A percentile compares a stretch with the other conserved stretches of the same genome.
phyloP scores from a whole-genome alignment of 2,329 filamentous ascomycete species.

The Fusarium sp. region DNA sequence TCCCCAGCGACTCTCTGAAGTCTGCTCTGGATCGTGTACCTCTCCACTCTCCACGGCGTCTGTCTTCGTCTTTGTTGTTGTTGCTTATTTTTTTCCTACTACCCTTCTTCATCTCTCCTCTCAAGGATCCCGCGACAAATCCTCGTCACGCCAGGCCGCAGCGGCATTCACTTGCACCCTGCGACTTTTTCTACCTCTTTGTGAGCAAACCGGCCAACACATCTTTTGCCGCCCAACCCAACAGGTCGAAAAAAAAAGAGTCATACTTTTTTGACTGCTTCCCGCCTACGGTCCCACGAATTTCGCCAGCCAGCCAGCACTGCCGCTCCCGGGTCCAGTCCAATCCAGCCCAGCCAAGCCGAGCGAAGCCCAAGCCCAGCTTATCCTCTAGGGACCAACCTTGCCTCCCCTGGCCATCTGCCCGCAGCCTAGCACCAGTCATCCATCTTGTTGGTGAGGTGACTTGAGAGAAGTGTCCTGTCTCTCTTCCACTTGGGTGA shows the following conservation, averaged over 20 bases:
- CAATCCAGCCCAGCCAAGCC: constrained; percentile 36
- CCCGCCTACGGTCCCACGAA: constrained; percentile 24
- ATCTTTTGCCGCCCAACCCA: constrained; percentile 34
- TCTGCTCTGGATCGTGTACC: constrained; percentile 61
- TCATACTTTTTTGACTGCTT: constrained; percentile 6
- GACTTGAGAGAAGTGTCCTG: constrained; percentile 39
- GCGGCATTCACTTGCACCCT: constrained; percentile 67
- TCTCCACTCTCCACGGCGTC: constrained; percentile 55
- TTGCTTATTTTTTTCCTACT: constrained; percentile 32
- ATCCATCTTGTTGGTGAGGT: constrained; percentile 35
- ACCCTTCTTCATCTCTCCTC: constrained; percentile 10
- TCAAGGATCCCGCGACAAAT: constrained; percentile 15
- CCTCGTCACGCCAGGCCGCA: constrained; percentile 48
- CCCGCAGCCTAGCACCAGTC: constrained; percentile 24
- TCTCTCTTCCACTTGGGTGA: constrained; percentile 37
- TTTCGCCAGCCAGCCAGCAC: constrained; percentile 36
- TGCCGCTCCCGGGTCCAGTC: constrained; percentile 35
- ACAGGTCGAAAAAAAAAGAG: constrained; percentile 33
- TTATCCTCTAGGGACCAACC: constrained; percentile 36
- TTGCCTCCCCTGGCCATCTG: constrained; percentile 37
- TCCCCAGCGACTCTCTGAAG: constrained; percentile 66
- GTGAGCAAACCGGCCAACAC: constrained; percentile 21
- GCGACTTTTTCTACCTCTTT: constrained; percentile 47
- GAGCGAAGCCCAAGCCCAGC: constrained; percentile 38
- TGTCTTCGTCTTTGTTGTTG: constrained; percentile 46